Percentiles rank a stretch among this genome's conserved stretches.
These are phyloP conservation scores for Pontederia crassipes DNA, from an alignment of 176 grass and related monocot genomes.

Conservation along the genomic window DNA sequence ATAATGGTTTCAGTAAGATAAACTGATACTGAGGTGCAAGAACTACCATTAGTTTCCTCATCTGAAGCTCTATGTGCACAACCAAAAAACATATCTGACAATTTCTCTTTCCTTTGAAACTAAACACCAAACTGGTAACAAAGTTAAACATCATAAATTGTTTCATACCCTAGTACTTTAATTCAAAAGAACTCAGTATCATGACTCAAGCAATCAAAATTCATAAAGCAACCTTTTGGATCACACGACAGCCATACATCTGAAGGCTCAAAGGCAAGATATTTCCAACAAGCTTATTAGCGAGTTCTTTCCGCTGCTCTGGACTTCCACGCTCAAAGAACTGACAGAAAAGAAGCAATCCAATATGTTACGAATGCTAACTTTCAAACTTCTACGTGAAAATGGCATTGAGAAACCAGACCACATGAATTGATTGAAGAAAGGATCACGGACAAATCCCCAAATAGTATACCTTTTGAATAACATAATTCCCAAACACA, in stretches of 20 bases:
- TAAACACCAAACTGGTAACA: too few species aligned
- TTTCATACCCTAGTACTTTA: too few species aligned
- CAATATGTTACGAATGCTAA: conserved; percentile 11
- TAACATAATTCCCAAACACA: conserved; percentile 98
- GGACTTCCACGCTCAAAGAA: conserved; percentile 90
- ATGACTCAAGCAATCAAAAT: background rate
- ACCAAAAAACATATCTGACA: too few species aligned
- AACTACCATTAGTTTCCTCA: too few species aligned
- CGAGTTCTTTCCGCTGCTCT: conserved; percentile 85
- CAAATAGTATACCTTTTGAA: conserved; percentile 66
- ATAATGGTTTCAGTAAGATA: too few species aligned
- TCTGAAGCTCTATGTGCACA: too few species aligned
- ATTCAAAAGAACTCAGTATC: too few species aligned
- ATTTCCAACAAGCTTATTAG: conserved; percentile 79
- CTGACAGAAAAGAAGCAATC: conserved; percentile 27
- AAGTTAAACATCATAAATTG: too few species aligned
- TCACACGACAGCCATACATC: conserved; percentile 97
- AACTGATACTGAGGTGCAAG: too few species aligned
- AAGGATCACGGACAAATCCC: conserved; percentile 6
- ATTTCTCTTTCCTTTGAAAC: too few species aligned
- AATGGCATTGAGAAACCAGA: background rate
- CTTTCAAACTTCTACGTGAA: background rate
- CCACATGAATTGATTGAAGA: too few species aligned
- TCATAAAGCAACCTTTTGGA: conserved; percentile 70
- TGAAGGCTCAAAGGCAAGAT: conserved; percentile 86